These are phyloP conservation scores for Aspergillus bertholletiae DNA, from an alignment of 495 filamentous ascomycete genomes.

Conservation along the genomic window DNA sequence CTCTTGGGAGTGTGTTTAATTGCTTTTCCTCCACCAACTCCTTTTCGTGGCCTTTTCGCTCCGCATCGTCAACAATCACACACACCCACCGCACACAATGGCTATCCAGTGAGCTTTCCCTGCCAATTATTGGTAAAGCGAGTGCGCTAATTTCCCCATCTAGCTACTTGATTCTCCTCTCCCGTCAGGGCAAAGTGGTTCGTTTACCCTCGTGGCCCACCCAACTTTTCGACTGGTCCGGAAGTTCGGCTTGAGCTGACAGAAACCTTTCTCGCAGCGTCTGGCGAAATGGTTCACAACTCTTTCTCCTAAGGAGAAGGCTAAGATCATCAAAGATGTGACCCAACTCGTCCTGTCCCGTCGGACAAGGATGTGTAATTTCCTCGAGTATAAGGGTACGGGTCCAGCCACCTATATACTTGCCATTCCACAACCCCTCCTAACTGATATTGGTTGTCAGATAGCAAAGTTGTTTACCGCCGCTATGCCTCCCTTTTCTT, in stretches of 20 bases:
- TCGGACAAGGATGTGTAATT: conserved; percentile 98
- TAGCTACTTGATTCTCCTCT: conserved; percentile 96
- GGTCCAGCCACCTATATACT: conserved; percentile 1
- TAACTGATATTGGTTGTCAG: conserved; percentile 43
- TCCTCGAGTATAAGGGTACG: conserved; percentile 96
- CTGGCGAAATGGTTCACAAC: conserved; percentile 99
- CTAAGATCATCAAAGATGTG: conserved; percentile 99
- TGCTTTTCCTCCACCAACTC: conserved; percentile 11
- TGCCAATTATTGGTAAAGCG: background rate
- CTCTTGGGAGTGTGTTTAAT: conserved; percentile 7
- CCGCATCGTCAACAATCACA: background rate
- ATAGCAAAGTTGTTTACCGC: conserved; percentile 97
- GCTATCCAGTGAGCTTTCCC: conserved; percentile 54
- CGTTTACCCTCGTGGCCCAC: conserved; percentile 39
- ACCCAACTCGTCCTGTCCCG: conserved; percentile 95
- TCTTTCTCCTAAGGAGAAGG: conserved; percentile 95
- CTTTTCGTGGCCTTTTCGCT: conserved; percentile 4
- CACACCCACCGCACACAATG: conserved; percentile 50
- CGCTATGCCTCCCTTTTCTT: conserved; percentile 99
- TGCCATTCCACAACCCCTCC: conserved; percentile 6
- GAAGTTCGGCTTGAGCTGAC: conserved; percentile 23
- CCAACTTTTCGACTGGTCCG: conserved; percentile 25
- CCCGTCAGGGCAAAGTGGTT: conserved; percentile 98
- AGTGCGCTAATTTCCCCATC: conserved; percentile 30
- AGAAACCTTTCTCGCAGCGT: conserved; percentile 56